These are phyloP conservation scores for Penicillium frequentans DNA, from an alignment of 2,329 filamentous ascomycete genomes.

Conservation along the genomic window DNA sequence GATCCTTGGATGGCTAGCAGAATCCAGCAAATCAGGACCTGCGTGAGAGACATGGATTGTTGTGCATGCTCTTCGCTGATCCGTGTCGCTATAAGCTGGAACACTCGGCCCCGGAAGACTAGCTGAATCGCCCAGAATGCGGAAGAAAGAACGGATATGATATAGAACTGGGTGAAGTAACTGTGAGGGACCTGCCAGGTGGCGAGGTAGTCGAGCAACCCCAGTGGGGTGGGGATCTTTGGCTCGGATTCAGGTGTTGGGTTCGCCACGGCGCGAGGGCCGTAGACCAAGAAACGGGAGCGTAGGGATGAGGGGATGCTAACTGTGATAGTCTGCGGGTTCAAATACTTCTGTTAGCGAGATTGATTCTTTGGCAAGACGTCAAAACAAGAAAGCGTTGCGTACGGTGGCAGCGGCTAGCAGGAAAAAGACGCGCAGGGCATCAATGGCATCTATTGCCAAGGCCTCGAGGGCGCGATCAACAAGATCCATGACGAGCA, in stretches of 20 bases:
- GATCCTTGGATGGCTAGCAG: constrained; percentile 74
- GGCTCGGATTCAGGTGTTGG: constrained; percentile 10
- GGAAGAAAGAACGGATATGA: constrained; percentile 67
- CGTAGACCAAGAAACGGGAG: constrained; percentile 61
- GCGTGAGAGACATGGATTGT: constrained; percentile 58
- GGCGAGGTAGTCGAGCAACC: constrained; percentile 52
- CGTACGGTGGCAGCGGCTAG: background rate
- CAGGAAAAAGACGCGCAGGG: background rate
- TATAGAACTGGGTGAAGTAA: constrained; percentile 89
- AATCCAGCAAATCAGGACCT: constrained; percentile 66
- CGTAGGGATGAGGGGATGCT: constrained; percentile 53
- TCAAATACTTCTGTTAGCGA: constrained; percentile 42
- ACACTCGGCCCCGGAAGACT: constrained; percentile 52
- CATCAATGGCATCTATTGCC: constrained; percentile 25
- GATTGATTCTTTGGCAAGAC: background rate
- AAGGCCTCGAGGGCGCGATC: background rate
- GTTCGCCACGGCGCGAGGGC: constrained; percentile 50
- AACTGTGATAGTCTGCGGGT: constrained; percentile 30
- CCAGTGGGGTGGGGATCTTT: constrained; percentile 7
- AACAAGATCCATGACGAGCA: background rate
- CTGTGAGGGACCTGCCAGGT: constrained; percentile 72
- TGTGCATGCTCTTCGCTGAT: constrained; percentile 35
- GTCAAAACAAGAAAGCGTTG: background rate
- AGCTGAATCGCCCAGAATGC: constrained; percentile 73
- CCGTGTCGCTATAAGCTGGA: constrained; percentile 51